phyloP scores from a whole-genome alignment of 2,329 filamentous ascomycete genomes.

The Aspergillus brasiliensis region DNA sequence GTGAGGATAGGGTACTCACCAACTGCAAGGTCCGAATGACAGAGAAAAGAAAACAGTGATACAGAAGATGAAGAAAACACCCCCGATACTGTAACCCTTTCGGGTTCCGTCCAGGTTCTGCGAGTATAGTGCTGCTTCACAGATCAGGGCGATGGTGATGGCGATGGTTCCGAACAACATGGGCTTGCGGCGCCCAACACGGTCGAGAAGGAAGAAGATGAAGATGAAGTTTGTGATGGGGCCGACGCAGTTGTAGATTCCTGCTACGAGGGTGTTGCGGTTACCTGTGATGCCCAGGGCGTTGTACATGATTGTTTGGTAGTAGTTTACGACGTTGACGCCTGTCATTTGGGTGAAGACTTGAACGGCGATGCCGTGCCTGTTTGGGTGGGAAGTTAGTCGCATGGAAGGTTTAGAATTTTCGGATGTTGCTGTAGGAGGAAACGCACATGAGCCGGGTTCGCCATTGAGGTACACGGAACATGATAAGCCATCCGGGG shows the following conservation, averaged over 20 bases:
- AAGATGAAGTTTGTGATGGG: slow-evolving; percentile 48
- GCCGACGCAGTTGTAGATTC: slow-evolving; percentile 63
- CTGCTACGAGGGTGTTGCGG: slow-evolving; percentile 57
- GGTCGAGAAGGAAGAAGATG: slow-evolving; percentile 59
- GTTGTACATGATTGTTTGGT: slow-evolving; percentile 45
- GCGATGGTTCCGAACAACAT: slow-evolving; percentile 57
- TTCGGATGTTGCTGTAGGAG: too few relatives aligned
- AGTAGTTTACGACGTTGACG: slow-evolving; percentile 47
- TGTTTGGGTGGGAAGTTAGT: not conserved
- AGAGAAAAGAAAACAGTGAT: slow-evolving; percentile 62
- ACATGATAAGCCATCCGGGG: slow-evolving; percentile 42
- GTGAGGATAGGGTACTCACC: slow-evolving; percentile 18
- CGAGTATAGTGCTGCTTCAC: slow-evolving; percentile 62
- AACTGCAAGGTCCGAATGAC: slow-evolving; percentile 56
- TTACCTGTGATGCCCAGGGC: slow-evolving; percentile 58
- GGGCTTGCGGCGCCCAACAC: slow-evolving; percentile 55
- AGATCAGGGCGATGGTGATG: slow-evolving; percentile 60
- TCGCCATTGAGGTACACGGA: slow-evolving; percentile 53
- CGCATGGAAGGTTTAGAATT: not conserved
- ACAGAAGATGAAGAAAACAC: slow-evolving; percentile 67
- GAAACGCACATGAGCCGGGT: slow-evolving; percentile 55
- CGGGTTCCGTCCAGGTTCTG: slow-evolving; percentile 47
- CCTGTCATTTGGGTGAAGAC: slow-evolving; percentile 62
- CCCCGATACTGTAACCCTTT: slow-evolving; percentile 58
- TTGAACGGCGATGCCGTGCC: slow-evolving; percentile 63